Evolutionary conservation across 2,329 filamentous ascomycete genomes (phyloP).

Genomic region (Celoporthe dispersa): DNA sequence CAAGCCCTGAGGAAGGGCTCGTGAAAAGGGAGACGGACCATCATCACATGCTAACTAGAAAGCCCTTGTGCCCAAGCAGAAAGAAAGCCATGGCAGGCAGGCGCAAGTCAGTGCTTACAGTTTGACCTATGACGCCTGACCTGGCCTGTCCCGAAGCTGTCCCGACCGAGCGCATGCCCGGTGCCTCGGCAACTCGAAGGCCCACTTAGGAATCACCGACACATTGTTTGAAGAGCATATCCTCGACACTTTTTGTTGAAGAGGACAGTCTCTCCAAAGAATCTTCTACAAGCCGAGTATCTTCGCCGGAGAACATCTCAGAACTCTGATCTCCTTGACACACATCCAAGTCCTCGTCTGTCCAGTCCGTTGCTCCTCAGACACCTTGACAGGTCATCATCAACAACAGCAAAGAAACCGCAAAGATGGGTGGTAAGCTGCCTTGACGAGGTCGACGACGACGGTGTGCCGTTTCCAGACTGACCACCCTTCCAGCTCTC

Average conservation of each 20-base stretch:
- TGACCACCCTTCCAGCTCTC: constrained; percentile 47
- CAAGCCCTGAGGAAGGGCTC: neutral
- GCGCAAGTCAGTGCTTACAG: too few relatives aligned
- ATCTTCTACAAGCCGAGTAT: neutral
- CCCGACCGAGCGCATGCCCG: constrained; percentile 2
- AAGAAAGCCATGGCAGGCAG: neutral
- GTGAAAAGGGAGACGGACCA: neutral
- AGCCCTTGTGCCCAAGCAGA: neutral
- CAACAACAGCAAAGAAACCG: neutral
- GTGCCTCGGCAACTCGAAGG: constrained; percentile 14
- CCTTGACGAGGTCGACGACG: neutral
- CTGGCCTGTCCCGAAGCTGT: neutral
- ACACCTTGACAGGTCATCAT: neutral
- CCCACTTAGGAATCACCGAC: neutral
- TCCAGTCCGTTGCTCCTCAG: neutral
- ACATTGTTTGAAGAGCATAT: neutral
- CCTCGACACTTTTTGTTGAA: neutral
- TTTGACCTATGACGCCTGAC: neutral
- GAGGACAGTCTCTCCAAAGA: neutral
- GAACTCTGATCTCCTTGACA: neutral
- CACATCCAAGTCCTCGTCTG: neutral
- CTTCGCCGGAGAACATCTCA: neutral
- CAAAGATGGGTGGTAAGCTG: constrained; percentile 34
- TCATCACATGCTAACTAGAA: neutral
- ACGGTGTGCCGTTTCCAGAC: constrained; percentile 4